A percentile compares a stretch with the other conserved stretches of the same genome.
Evolutionary conservation across 2,329 filamentous ascomycete species (phyloP).

Genomic region (Aspergillus novofumigatus): DNA sequence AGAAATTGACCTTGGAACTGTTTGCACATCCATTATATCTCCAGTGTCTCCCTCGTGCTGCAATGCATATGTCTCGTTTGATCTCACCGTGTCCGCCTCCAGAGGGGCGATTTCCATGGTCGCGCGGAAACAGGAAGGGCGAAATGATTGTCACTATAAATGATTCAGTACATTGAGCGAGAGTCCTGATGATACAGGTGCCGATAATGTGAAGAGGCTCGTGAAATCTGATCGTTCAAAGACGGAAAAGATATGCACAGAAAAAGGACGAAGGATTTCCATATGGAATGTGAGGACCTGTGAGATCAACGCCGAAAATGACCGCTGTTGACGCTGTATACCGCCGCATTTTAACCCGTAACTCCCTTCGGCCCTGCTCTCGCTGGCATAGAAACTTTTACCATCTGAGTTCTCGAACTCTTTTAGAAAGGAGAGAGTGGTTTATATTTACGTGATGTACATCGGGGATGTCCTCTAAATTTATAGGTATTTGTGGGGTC

Average conservation of each 20-base stretch:
- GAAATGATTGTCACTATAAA: neutral
- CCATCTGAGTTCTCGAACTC: no score
- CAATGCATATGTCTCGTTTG: neutral
- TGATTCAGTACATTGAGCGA: neutral
- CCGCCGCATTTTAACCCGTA: no score
- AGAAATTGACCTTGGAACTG: slow-evolving; percentile 8
- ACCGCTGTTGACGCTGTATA: neutral
- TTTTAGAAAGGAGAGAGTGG: no score
- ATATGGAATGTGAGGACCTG: neutral
- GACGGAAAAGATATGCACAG: neutral
- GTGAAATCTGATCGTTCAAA: neutral
- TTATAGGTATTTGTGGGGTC: no score
- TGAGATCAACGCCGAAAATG: no score
- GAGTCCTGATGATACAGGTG: neutral
- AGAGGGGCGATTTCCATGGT: neutral
- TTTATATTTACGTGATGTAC: no score
- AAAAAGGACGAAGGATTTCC: neutral
- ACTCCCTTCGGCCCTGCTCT: no score
- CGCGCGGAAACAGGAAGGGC: neutral
- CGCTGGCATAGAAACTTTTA: no score
- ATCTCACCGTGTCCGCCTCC: neutral
- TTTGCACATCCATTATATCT: slow-evolving; percentile 10
- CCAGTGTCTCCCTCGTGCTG: slow-evolving; percentile 8
- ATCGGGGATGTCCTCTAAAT: no score
- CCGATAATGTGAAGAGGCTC: neutral